Percentiles rank a stretch among this genome's conserved stretches.
These are phyloP conservation scores for Pythium folliculosum DNA, from an alignment of 352 stramenopile species.

Conservation along the genomic window DNA sequence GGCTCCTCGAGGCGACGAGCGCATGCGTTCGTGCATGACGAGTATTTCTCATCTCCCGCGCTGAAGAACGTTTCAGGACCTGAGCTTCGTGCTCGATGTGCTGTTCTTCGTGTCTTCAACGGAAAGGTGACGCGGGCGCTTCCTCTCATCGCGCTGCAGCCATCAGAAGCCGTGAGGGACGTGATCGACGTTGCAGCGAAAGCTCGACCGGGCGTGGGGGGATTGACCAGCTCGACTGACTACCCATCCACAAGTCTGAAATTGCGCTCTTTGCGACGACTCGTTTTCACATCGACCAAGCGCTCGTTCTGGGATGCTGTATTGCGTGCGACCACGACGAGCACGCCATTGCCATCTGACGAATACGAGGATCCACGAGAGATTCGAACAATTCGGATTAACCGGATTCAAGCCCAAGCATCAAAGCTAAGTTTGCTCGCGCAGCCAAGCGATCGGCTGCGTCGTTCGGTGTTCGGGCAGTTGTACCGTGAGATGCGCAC, in stretches of 20 bases:
- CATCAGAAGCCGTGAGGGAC: constrained; percentile 45
- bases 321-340: constrained; percentile 94
- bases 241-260: constrained; percentile 80
- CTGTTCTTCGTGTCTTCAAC: constrained; percentile 92
- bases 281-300: constrained; percentile 93
- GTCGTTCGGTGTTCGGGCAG: constrained; percentile 97
- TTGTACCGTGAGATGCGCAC: constrained; percentile 95
- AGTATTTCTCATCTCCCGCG: constrained; percentile 72
- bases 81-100: constrained; percentile 88
- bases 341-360: constrained; percentile 96
- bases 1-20: background rate
- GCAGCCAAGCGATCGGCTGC: constrained; percentile 85
- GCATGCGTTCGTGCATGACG: constrained; percentile 52
- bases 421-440: constrained; percentile 87
- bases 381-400: constrained; percentile 97
- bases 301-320: constrained; percentile 93
- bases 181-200: constrained; percentile 54
- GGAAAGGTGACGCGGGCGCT: constrained; percentile 87
- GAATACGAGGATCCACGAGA: constrained; percentile 99
- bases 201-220: background rate
- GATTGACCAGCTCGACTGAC: constrained; percentile 33
- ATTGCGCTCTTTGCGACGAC: constrained; percentile 64
- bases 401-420: constrained; percentile 93
- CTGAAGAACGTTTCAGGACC: constrained; percentile 61
- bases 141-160: constrained; percentile 79